Evolutionary conservation across 2,329 filamentous ascomycete genomes (phyloP), one percentile per base, ranked within the genome.

Genomic region (Cadophora gregata): DNA sequence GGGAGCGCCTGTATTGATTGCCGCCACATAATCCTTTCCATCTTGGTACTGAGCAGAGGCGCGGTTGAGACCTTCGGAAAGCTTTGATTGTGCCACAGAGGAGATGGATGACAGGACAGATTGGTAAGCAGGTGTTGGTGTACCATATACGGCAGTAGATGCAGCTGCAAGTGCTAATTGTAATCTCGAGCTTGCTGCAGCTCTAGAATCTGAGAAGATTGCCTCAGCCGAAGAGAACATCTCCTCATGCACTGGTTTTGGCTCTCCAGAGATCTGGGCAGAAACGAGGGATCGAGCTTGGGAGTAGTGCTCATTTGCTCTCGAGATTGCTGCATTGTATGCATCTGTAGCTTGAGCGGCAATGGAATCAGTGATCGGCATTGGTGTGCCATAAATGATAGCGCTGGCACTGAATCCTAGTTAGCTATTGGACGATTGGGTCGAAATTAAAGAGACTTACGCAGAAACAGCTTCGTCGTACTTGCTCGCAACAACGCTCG

Each of bases 1-100:
- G 0, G 83, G 80, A 70, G 79, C 87, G 70, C 77, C 83, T 1
- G 89, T 68, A 31, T 67, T 68, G n/a, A 72, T 88, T 1, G 89
- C 85, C 24, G 89, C 86, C 48, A 90, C 81, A 31, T 88, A 89
- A 63, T 87, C 83, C 77, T 89, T 88, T n/a, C 88, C 88, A 62
- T 82, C 86, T 59, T 88, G 84, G 71, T 92, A 92, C 73, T 93
- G 90, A 42, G 88, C 84, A 62, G 90, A 90, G 7, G 92, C 92
- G 75, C 85, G 85, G 62, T 85, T 84, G 5, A 92, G 81, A n/a
- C 90, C 91, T 73, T 93, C 89, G 16, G 87, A 85, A 19, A 95
- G 82, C 64, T 86, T 86, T 36, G 89, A 88, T 0, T 90, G 86
- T 0, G 92, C 93, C 70, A 93, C 86, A 0, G 90, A 88, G 61